These are phyloP conservation scores for Gracilaria domingensis DNA, from an alignment of 23 red algal species.

Conservation along the genomic window DNA sequence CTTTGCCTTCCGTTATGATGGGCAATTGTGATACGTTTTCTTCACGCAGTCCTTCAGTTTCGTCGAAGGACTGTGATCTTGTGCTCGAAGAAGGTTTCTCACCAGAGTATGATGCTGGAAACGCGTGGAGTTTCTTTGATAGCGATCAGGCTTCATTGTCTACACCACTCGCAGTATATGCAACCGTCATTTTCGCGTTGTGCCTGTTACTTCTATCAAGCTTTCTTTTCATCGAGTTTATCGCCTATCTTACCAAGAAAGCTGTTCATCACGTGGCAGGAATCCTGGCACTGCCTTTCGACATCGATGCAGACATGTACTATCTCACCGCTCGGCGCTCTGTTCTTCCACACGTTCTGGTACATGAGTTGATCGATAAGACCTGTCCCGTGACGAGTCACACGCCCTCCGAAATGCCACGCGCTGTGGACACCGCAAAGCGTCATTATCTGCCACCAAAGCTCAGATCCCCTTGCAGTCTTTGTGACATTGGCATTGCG, in stretches of 20 bases:
- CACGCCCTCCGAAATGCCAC: slow-evolving; percentile 46
- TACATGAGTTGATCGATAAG: slow-evolving; percentile 42
- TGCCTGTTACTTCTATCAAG: not conserved
- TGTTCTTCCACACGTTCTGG: not conserved
- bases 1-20: not conserved
- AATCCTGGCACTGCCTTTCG: not conserved
- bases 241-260: not conserved
- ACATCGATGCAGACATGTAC: not conserved
- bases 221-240: not conserved
- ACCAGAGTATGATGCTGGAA: not conserved
- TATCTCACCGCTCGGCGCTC: not conserved
- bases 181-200: not conserved
- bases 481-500: slow-evolving; percentile 29
- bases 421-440: not conserved
- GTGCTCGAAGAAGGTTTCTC: not conserved
- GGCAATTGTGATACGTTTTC: not conserved
- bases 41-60: not conserved
- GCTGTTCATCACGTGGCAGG: slow-evolving; percentile 1
- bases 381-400: slow-evolving; percentile 48
- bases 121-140: not conserved
- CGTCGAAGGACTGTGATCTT: not conserved
- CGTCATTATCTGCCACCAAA: not conserved
- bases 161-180: not conserved
- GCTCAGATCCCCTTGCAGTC: slow-evolving; percentile 18
- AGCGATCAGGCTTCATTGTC: not conserved